A percentile compares a stretch with the other conserved stretches of the same genome.
phyloP scores from a whole-genome alignment of 75 land plant genomes.

The Picea sitchensis region DNA sequence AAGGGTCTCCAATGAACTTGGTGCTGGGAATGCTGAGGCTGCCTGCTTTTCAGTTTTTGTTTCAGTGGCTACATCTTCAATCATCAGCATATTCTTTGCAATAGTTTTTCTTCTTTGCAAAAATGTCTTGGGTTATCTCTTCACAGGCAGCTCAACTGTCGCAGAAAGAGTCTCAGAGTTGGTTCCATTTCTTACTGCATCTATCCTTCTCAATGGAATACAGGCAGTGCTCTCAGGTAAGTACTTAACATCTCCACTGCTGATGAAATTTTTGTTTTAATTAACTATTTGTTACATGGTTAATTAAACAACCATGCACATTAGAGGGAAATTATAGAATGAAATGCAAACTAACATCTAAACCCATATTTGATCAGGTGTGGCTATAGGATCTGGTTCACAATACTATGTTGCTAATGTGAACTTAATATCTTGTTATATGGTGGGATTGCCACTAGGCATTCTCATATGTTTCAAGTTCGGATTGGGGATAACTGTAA shows the following conservation, averaged over 20 bases:
- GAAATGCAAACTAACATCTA: slow-evolving; percentile 6
- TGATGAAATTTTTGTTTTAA: not conserved
- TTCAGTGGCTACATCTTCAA: slow-evolving; percentile 18
- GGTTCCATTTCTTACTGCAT: slow-evolving; percentile 34
- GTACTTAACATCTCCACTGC: not conserved
- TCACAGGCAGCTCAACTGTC: slow-evolving; percentile 23
- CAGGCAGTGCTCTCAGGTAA: slow-evolving; percentile 46
- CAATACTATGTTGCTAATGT: slow-evolving; percentile 26
- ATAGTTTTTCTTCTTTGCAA: slow-evolving; percentile 22
- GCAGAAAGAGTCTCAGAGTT: slow-evolving; percentile 24
- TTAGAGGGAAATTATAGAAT: not conserved
- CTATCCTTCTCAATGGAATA: slow-evolving; percentile 29
- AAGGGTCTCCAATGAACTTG: slow-evolving; percentile 39
- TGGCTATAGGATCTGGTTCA: slow-evolving; percentile 48
- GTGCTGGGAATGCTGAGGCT: slow-evolving; percentile 34
- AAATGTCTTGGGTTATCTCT: slow-evolving; percentile 27
- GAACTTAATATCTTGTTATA: slow-evolving; percentile 34
- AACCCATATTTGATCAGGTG: slow-evolving; percentile 21
- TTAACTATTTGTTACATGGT: not conserved
- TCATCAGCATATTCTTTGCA: slow-evolving; percentile 29
- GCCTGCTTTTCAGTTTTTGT: slow-evolving; percentile 32
- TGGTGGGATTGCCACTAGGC: slow-evolving; percentile 35
- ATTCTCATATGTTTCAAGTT: slow-evolving; percentile 24
- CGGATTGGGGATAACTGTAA: slow-evolving; percentile 17
- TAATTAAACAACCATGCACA: not conserved